Evolutionary conservation across 2,329 filamentous ascomycete genomes (phyloP), one percentile per base, ranked within the genome.

Genomic region (Diaporthe citrichinensis): DNA sequence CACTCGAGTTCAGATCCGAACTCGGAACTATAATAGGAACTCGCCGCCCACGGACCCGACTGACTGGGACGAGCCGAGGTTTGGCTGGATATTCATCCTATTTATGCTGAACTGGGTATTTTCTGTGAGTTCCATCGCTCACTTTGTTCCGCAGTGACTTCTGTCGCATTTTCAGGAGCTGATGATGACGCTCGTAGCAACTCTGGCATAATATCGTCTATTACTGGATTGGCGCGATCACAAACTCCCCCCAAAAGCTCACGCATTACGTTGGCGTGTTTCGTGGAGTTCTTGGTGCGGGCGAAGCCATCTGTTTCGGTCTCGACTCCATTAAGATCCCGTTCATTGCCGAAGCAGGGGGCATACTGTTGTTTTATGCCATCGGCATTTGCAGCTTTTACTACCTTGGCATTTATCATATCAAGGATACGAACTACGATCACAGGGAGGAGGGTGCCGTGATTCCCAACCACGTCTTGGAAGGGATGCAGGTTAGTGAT

Each of bases 121-220:
- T 15, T 69, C 65, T 55, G 65, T 69, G 17, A 28, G 65, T 68
- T 4, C 1, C 8, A 0, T 1, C 23, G 9, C 14, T 55, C 53
- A 8, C 4, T 8, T 9, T 20, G 12, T 4, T 12, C 36, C 10
- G 36, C 0, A 28, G 17, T 23, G n/a, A 17, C 7, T 17, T 28
- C 6, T n/a, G 10, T 41, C n/a, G 8, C 15, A 1, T 28, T 2
- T 0, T 14, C n/a, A 69, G 23, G 23, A 68, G 15, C 49, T 69
- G 10, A 69, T 4, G 2, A 1, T 14, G 4, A 4, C 5, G 7
- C 2, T 10, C 5, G 31, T 7, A 69, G 79, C 61, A 72, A 74
- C 74, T 82, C 14, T 82, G 80, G 80, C 81, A 82, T 44, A 80
- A 81, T 51, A 76, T 81, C 15, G 78, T 82, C 2, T 76, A 80